A percentile compares a stretch with the other conserved stretches of the same genome.
Conservation (phyloP, 257 asterid species). For the Solanum dulcamara region DNA sequence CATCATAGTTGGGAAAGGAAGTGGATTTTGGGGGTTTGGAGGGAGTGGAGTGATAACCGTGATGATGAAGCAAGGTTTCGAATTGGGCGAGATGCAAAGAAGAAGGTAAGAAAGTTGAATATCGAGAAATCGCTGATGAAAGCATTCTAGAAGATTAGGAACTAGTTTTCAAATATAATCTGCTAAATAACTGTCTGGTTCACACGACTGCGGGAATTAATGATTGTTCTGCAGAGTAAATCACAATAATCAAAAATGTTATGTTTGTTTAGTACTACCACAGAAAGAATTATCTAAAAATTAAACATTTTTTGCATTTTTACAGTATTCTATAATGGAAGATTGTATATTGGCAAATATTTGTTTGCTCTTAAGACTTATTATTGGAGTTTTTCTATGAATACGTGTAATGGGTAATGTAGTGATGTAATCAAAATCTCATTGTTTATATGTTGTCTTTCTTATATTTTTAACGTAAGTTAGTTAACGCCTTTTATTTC, state of each 20-base stretch:
- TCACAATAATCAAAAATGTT: background rate
- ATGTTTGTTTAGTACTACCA: background rate
- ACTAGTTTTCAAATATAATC: background rate
- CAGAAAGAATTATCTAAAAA: background rate
- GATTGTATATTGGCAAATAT: background rate
- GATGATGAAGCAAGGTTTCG: conserved; percentile 12
- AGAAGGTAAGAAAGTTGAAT: conserved; percentile 15
- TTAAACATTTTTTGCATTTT: background rate
- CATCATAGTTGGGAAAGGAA: conserved; percentile 6
- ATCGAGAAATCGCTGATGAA: conserved; percentile 19
- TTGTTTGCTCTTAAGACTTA: background rate
- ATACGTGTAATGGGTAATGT: background rate
- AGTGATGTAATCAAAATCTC: background rate
- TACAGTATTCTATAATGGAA: background rate
- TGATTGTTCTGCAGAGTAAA: background rate
- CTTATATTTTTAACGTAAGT: background rate
- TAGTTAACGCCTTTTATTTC: background rate
- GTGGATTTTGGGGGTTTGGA: conserved; percentile 6
- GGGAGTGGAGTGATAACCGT: background rate
- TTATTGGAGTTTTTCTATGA: background rate
- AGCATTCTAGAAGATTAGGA: conserved; percentile 21
- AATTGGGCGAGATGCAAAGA: conserved; percentile 18
- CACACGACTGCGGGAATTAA: background rate
- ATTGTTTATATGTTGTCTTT: background rate
- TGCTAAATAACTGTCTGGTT: background rate